phyloP scores from a whole-genome alignment of 1,284 basidiomycete species.

The Xerocomus nothofagi region DNA sequence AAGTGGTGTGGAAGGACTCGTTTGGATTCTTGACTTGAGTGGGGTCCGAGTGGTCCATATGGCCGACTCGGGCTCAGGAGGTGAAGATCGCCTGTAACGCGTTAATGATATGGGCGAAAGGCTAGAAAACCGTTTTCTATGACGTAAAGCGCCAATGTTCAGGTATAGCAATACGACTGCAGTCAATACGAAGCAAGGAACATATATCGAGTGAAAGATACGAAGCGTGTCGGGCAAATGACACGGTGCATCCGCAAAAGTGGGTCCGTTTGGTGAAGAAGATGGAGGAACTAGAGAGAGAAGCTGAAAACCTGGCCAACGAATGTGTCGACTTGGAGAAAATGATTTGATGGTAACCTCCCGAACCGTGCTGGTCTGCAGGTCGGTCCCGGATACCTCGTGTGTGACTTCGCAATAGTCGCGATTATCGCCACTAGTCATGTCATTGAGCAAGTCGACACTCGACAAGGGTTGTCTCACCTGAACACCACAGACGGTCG shows the following conservation, averaged over 20 bases:
- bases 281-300: conserved; percentile 64
- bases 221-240: conserved; percentile 67
- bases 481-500: conserved; percentile 71
- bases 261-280: conserved; percentile 14
- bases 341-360: conserved; percentile 84
- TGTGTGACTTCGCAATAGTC: conserved; percentile 83
- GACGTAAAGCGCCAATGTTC: conserved; percentile 28
- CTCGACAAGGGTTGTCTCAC: conserved; percentile 39
- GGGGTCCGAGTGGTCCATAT: conserved; percentile 35
- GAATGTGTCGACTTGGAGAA: conserved; percentile 76
- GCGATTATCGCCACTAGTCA: conserved; percentile 77
- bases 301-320: conserved; percentile 81
- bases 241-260: conserved; percentile 53
- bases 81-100: conserved; percentile 8
- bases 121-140: conserved; percentile 14
- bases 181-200: conserved; percentile 34
- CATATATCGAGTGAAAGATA: conserved; percentile 63
- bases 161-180: conserved; percentile 27
- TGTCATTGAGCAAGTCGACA: conserved; percentile 1
- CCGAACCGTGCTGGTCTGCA: conserved; percentile 37
- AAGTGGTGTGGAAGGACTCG: conserved; percentile 24
- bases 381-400: conserved; percentile 32
- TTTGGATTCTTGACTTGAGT: conserved; percentile 12
- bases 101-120: conserved; percentile 23
- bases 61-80: conserved; percentile 33